Base-by-base conservation (phyloP, 805 yeast genomes). In the Ogataea corticis region DNA sequence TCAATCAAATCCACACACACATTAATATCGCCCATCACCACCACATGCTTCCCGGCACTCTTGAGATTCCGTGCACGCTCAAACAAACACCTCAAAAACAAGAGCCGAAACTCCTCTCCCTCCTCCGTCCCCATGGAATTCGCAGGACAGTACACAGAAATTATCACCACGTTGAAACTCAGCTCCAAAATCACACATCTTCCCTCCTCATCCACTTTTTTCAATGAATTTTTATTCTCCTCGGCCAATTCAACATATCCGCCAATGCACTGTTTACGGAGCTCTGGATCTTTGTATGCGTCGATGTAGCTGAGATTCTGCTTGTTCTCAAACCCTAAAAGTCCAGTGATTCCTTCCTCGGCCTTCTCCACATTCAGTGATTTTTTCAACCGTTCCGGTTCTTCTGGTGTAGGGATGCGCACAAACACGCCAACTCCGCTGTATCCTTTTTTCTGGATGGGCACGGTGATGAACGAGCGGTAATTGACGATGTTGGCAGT, bases 301-400 rank as follows among this genome's bases (percentile, higher is more conserved):
- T 67, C 68, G 23, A 64, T 48, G 55, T 61, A 65, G 3, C 55
- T 55, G 10, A 56, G 47, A 7, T 38, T 38, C 9, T 5, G 25
- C 3, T 55, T 44, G 15, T 46, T 41, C n/a, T 52, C 54, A 16
- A 52, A 40, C 25, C 53, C 53, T 23, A 81, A 59, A 48, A 69
- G 66, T 0, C 98, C 99, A 0, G 97, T 85, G 7, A 94, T 70
- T 0, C 99, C 99, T 63, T 92, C 96, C 60, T 94, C 98, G 0
- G 91, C 97, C 51, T 77, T 80, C 2, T 76, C 41, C 1, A 89
- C 88, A 2, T 72, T 66, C 19, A 90, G 59, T 2, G 73, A 61
- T 15, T 61, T 58, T 42, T 56, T 61, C 2, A 68, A 44, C 17
- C 51, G 36, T 1, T 63, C 59, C 0, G 76, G 63, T 19, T 83